These are phyloP conservation scores for Venustampulla echinocandica DNA, from an alignment of 495 filamentous ascomycete species.

Conservation along the genomic window DNA sequence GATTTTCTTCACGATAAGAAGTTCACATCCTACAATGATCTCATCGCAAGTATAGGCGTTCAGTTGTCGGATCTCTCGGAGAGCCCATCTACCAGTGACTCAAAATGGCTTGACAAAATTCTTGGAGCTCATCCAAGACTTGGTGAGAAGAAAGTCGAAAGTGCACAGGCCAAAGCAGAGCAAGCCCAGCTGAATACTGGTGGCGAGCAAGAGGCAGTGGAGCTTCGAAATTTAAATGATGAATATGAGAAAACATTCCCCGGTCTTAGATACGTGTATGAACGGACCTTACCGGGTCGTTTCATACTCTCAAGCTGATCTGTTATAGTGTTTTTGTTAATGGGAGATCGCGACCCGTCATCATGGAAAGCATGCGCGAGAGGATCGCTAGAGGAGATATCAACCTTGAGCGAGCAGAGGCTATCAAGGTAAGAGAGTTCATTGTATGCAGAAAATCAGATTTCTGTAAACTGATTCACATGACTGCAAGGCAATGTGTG, in stretches of 20 bases:
- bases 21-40: constrained; percentile 52
- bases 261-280: constrained; percentile 77
- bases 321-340: constrained; percentile 71
- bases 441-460: too few relatives aligned
- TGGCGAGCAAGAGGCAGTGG: constrained; percentile 43
- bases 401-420: constrained; percentile 60
- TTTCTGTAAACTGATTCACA: constrained; percentile 8
- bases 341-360: constrained; percentile 58
- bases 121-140: constrained; percentile 83
- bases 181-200: constrained; percentile 61
- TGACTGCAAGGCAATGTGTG: constrained; percentile 38
- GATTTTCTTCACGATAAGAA: constrained; percentile 53
- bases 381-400: constrained; percentile 64
- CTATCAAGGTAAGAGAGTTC: constrained; percentile 58
- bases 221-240: constrained; percentile 57
- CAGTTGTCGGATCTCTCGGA: constrained; percentile 46
- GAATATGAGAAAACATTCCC: constrained; percentile 80
- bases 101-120: constrained; percentile 55
- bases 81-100: constrained; percentile 44
- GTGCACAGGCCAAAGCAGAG: constrained; percentile 66
- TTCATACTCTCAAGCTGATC: constrained; percentile 1
- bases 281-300: constrained; percentile 15
- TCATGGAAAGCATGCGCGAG: constrained; percentile 78
- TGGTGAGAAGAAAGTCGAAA: constrained; percentile 69
- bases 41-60: constrained; percentile 49